Evolutionary conservation across 805 yeast species (phyloP), one percentile per base, ranked within the genome.

Genomic region (Yamadazyma scolyti): DNA sequence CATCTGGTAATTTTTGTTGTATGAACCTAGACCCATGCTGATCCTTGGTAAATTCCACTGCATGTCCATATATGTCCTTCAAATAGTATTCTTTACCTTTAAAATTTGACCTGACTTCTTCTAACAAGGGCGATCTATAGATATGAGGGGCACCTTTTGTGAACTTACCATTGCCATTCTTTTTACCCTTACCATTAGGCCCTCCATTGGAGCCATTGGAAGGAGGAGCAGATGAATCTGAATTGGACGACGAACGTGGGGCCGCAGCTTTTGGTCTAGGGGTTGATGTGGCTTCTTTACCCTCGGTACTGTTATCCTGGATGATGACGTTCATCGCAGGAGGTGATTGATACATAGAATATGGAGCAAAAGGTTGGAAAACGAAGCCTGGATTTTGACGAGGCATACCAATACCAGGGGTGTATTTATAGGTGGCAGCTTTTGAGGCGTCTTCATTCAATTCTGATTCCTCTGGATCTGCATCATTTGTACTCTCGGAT

Each of bases 11-110:
- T 48, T 83, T 82, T 47, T 89, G 95, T 61, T 93, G 99, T 42
- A 93, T 90, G 49, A 90, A 93, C 42, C 99, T 71, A 4, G 97
- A 89, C 3, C 99, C 99, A 54, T 88, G 94, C 60, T 93, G 99
- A 60, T 93, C 98, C 44, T 85, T 85, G 30, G 95, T 77, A 47
- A 93, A 90, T 56, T 90, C 97, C 37, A 83, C 70, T 4, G 93
- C 93, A 52, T 82, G 88, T 6, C 95, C 96, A 44, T 77, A 75
- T 20, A 90, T 79, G 50, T 85, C 95, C 37, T 71, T 75, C 44
- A 93, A 65, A 18, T 68, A 68, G 52, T 77, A 82, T 31, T 65
- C 68, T 39, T 77, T 77, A 28, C 75, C 80, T 34, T 68, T 70
- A 20, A 68, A 49, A 48, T 78, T 80, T 37, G 77, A 72, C 31